These are phyloP conservation scores for Trichoderma parareesei DNA, from an alignment of 495 filamentous ascomycete species.

Conservation along the genomic window DNA sequence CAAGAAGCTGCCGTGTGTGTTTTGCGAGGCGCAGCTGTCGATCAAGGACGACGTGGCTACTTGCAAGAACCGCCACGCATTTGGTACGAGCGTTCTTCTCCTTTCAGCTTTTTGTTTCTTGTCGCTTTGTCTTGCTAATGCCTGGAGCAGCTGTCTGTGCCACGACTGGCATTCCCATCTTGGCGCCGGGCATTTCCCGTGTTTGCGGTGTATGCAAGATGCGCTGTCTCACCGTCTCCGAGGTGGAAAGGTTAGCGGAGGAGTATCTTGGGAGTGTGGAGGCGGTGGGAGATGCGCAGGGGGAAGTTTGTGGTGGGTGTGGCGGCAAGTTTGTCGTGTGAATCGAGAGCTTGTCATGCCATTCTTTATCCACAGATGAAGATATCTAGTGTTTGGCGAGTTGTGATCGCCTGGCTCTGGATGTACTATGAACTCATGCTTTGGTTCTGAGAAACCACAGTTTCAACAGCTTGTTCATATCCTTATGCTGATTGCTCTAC, in stretches of 20 bases:
- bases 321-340: conserved; percentile 38
- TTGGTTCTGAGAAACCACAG: too few species aligned
- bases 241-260: conserved; percentile 24
- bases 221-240: conserved; percentile 27
- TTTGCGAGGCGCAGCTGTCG: conserved; percentile 25
- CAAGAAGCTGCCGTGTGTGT: conserved; percentile 26
- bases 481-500: too few species aligned
- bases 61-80: conserved; percentile 24
- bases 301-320: conserved; percentile 34
- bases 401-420: too few species aligned
- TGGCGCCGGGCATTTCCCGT: conserved; percentile 33
- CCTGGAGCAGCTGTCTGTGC: conserved; percentile 27
- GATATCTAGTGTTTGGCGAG: too few species aligned
- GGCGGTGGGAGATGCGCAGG: conserved; percentile 19
- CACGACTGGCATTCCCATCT: conserved; percentile 34
- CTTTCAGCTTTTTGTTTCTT: not conserved
- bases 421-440: too few species aligned
- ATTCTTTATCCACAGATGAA: too few species aligned
- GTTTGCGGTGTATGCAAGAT: conserved; percentile 36
- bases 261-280: conserved; percentile 12
- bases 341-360: not conserved
- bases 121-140: not conserved
- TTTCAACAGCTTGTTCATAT: too few species aligned
- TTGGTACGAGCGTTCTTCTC: conserved; percentile 18
- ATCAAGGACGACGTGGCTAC: conserved; percentile 13